phyloP scores from a whole-genome alignment of 345 rosid genomes.

The Linum trigynum region DNA sequence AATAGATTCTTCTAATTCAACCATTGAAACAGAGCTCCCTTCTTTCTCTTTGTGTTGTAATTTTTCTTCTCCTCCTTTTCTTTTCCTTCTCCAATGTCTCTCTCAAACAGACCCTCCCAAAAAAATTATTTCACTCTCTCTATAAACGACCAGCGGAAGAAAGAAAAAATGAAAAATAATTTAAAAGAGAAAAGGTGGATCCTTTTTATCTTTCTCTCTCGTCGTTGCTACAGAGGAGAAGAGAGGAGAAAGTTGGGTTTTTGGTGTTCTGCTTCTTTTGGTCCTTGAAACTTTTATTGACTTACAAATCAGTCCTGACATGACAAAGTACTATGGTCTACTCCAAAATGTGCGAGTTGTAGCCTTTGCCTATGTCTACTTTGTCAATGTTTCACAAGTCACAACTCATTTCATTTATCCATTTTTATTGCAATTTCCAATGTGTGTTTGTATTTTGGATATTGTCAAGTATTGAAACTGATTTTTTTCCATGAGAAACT shows the following conservation, averaged over 20 bases:
- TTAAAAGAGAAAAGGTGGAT: not conserved
- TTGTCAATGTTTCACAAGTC: no score
- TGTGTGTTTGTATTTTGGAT: no score
- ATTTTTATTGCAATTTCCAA: no score
- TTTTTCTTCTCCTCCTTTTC: not conserved
- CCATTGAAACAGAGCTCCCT: slow-evolving; percentile 24
- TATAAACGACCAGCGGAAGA: not conserved
- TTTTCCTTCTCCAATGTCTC: not conserved
- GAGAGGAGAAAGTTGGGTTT: slow-evolving; percentile 27
- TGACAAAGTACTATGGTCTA: no score
- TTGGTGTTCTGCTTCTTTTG: slow-evolving; percentile 4
- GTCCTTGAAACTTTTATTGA: not conserved
- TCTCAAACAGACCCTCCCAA: not conserved
- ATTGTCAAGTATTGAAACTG: no score
- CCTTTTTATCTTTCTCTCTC: slow-evolving; percentile 19
- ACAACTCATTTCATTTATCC: no score
- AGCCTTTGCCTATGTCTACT: no score
- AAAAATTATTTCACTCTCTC: slow-evolving; percentile 19
- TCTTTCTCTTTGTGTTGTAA: not conserved
- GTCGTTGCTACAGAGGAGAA: not conserved
- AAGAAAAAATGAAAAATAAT: slow-evolving; percentile 9
- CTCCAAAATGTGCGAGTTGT: no score
- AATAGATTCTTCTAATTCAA: slow-evolving; percentile 14
- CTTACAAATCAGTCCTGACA: no score
- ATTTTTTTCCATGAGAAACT: no score